Evolutionary conservation across 2,329 filamentous ascomycete species (phyloP).

Genomic region (Pyrenophora tritici-repentis): DNA sequence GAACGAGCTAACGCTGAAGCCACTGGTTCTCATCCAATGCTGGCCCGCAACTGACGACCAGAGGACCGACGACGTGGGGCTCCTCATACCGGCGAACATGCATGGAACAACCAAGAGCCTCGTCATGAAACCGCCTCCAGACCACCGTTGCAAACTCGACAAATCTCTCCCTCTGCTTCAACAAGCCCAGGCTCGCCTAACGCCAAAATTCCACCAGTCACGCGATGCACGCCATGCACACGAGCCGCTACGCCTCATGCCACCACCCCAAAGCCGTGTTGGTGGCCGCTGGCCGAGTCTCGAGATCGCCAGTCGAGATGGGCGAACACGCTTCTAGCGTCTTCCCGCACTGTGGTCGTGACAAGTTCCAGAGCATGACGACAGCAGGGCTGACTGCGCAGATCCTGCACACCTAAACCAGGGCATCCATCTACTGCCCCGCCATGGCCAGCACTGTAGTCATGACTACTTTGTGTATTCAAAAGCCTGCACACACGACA

Average conservation of each 20-base stretch:
- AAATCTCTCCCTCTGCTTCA: too few species aligned
- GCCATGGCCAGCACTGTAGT: too few species aligned
- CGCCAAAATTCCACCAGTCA: conserved; percentile 16
- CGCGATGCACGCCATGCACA: conserved; percentile 2
- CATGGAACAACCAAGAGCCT: conserved; percentile 5
- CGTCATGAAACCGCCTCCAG: neutral
- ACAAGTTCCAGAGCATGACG: conserved; percentile 11
- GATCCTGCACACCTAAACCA: neutral
- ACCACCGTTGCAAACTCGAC: too few species aligned
- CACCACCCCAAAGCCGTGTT: conserved; percentile 10
- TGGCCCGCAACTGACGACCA: neutral
- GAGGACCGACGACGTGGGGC: conserved; percentile 7
- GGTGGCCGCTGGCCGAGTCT: conserved; percentile 3
- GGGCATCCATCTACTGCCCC: too few species aligned
- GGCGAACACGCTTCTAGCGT: conserved; percentile 13
- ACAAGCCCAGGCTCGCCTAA: neutral
- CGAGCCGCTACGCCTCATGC: conserved; percentile 4
- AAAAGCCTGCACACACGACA: too few species aligned
- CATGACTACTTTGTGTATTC: too few species aligned
- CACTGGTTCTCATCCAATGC: conserved; percentile 6
- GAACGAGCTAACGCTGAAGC: conserved; percentile 10
- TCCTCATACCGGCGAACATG: conserved; percentile 7
- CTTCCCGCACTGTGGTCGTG: conserved; percentile 13
- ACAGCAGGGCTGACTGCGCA: neutral
- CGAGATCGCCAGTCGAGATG: conserved; percentile 1